Evolutionary conservation across 2,329 filamentous ascomycete genomes (phyloP).

Genomic region (Periglandula ipomoeae): DNA sequence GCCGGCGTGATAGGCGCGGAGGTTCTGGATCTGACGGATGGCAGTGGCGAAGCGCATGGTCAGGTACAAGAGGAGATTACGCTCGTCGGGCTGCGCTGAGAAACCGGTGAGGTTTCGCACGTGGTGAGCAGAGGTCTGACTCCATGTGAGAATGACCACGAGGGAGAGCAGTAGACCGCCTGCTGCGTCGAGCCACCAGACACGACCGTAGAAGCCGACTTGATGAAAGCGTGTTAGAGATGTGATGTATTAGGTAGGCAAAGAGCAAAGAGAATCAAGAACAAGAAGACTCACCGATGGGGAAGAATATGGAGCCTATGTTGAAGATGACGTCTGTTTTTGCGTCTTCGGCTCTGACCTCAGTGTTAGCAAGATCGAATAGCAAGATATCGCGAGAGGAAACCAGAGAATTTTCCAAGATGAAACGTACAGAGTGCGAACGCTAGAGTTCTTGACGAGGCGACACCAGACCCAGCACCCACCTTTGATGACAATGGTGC

Average conservation of each 20-base stretch:
- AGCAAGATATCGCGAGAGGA: too few relatives aligned
- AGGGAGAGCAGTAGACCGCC: constrained; percentile 71
- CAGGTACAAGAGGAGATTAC: constrained; percentile 79
- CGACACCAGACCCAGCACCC: constrained; percentile 83
- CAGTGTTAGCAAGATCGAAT: background rate
- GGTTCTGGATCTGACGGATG: constrained; percentile 75
- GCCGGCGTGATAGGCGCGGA: constrained; percentile 77
- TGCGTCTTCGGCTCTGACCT: constrained; percentile 37
- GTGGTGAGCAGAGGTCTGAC: constrained; percentile 61
- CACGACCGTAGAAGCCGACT: constrained; percentile 63
- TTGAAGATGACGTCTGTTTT: constrained; percentile 83
- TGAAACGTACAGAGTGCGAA: constrained; percentile 58
- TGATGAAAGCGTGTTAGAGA: background rate
- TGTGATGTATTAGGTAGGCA: background rate
- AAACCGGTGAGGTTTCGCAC: constrained; percentile 75
- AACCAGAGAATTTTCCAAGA: background rate
- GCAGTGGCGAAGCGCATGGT: constrained; percentile 89
- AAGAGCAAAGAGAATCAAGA: constrained; percentile 5
- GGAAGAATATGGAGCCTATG: constrained; percentile 79
- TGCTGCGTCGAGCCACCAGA: constrained; percentile 79
- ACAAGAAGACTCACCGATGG: constrained; percentile 43
- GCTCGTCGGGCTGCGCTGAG: constrained; percentile 68
- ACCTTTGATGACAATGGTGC: constrained; percentile 74
- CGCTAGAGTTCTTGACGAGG: constrained; percentile 74
- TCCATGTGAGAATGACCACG: constrained; percentile 76